Conservation (phyloP, 73 alveolate genomes). For the Tetrahymena malaccensis region DNA sequence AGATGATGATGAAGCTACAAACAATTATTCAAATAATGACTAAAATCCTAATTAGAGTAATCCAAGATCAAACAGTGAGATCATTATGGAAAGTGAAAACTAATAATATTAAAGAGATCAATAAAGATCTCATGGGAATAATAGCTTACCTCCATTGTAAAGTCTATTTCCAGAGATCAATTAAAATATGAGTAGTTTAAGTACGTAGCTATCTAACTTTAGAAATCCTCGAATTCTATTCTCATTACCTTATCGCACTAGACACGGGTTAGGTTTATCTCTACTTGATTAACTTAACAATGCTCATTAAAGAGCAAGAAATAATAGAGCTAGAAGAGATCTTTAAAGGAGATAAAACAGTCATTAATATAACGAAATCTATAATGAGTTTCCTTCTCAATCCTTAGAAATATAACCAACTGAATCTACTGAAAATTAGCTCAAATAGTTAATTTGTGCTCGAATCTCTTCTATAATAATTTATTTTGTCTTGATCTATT, state of each 20-base stretch:
- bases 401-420: not conserved
- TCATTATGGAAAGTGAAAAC: not conserved
- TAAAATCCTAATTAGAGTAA: not conserved
- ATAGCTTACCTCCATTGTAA: not conserved
- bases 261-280: too few species aligned
- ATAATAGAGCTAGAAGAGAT: not conserved
- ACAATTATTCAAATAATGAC: not conserved
- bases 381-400: not conserved
- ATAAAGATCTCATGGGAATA: not conserved
- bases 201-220: not conserved
- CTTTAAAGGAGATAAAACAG: not conserved
- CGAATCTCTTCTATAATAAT: not conserved
- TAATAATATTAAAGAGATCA: too few species aligned
- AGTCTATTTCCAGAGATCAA: not conserved
- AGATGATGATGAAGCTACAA: not conserved
- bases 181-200: not conserved
- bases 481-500: not conserved
- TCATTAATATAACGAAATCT: not conserved
- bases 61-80: not conserved
- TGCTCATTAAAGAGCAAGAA: not conserved
- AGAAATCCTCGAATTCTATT: too few species aligned
- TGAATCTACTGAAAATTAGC: not conserved
- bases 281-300: not conserved
- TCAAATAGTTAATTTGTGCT: not conserved
- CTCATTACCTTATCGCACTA: too few species aligned